Evolutionary conservation across 2,329 filamentous ascomycete species (phyloP), one percentile per base, ranked within the genome.

Genomic region (Cladosporium cucumerinum): DNA sequence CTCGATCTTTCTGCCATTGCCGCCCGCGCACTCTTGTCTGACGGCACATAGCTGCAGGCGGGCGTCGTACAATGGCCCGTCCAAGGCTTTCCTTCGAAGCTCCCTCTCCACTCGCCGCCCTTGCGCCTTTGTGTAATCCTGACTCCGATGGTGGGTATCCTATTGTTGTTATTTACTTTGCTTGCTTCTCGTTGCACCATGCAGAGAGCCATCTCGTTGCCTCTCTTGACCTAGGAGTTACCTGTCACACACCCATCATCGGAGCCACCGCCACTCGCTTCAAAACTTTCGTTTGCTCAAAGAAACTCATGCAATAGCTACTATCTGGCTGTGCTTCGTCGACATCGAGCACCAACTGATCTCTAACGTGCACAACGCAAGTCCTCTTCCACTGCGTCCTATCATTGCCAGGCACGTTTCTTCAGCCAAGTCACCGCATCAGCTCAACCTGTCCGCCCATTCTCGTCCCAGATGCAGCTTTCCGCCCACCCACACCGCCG

Each of bases 401-500:
- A 55, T 62, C 60, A 43, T 43, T 39, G 32, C 60, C 34, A 34
- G 48, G 60, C 60, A 62, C 60, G 60, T 55, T n/a, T 46, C 34
- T 25, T 36, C n/a, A 54, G 48, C 60, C 60, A 62, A 30, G 34
- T 30, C 60, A 55, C 32, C 25, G 34, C 60, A 55, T 55, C 34
- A 62, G 34, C 60, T 46, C 36, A 25, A 43, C 49, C 34, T 3
- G 21, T 54, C 43, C 55, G 62, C 43, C 54, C 57, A 64, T 64
- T 64, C 68, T 73, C 70, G 72, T 74, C 67, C 66, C 66, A 69
- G 64, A 75, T 77, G 75, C 75, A 77, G 68, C 68, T 71, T 67
- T 69, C 75, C 74, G 75, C 57, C 12, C 68, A 68, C 57, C 66
- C 66, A 66, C 68, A 72, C 63, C 71, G 69, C 65, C 72, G 72